Conservation (phyloP, 2,329 filamentous ascomycete species). For the Macrophomina tecta region DNA sequence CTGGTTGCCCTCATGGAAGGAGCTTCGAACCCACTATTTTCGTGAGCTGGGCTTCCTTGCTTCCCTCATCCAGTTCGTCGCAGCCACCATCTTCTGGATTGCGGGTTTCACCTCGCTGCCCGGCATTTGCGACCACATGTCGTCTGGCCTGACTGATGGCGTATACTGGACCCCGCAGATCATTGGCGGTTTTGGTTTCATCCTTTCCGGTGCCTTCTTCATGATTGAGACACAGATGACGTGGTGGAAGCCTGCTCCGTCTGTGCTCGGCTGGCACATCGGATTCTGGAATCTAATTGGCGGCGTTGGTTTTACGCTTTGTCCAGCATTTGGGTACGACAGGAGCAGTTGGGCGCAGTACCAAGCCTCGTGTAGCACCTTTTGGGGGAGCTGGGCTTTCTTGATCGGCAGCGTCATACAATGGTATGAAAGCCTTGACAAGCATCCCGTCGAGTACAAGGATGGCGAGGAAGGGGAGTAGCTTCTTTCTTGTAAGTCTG, state of each 20-base stretch:
- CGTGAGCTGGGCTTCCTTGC: slow-evolving; percentile 69
- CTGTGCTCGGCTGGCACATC: slow-evolving; percentile 70
- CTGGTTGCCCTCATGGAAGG: slow-evolving; percentile 65
- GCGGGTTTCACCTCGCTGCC: slow-evolving; percentile 66
- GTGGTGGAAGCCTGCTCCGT: slow-evolving; percentile 66
- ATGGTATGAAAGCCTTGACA: slow-evolving; percentile 44
- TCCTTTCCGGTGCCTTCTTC: slow-evolving; percentile 63
- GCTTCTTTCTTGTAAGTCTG: background rate
- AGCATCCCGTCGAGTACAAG: slow-evolving; percentile 39
- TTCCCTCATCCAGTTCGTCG: slow-evolving; percentile 61
- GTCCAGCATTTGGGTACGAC: slow-evolving; percentile 44
- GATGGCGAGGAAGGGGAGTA: slow-evolving; percentile 5
- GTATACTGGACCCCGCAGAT: slow-evolving; percentile 69
- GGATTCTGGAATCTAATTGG: slow-evolving; percentile 70
- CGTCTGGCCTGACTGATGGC: slow-evolving; percentile 56
- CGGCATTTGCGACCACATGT: slow-evolving; percentile 59
- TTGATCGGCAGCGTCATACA: slow-evolving; percentile 42
- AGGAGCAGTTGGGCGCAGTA: slow-evolving; percentile 41
- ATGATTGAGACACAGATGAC: slow-evolving; percentile 70
- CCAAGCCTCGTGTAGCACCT: slow-evolving; percentile 40
- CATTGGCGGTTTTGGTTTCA: slow-evolving; percentile 67
- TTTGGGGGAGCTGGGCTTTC: slow-evolving; percentile 45
- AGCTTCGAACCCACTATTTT: slow-evolving; percentile 65
- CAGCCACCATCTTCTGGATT: slow-evolving; percentile 69
- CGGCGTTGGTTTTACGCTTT: slow-evolving; percentile 64